Evolutionary conservation across 345 rosid species (phyloP), one percentile per base, ranked within the genome.

Genomic region (Citrus hindsii): DNA sequence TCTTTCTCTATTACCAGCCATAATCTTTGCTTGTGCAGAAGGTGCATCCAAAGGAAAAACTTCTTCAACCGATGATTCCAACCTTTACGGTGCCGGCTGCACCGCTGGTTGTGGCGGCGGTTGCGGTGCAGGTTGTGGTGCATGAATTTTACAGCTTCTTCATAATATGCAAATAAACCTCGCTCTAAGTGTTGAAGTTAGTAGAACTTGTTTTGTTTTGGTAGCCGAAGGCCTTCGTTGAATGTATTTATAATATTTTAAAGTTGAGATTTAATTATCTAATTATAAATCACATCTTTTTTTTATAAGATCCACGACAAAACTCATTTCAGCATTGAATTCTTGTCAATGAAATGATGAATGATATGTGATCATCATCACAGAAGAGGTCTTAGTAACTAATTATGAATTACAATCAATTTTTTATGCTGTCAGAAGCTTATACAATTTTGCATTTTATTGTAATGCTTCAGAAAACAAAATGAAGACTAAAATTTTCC

Each of bases 61-160:
- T n/a, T 58, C 76, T 59, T 77, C 80, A 1, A 78, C 53, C 1
- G 82, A 83, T 16, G 82, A 83, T n/a, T 61, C 88, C 4, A 42
- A 58, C 77, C 6, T 48, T 62, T 79, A 72, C 6, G 90, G 85
- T 6, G 88, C 87, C 4, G 90, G 87, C 28, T 83, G 89, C 56
- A 86, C 80, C 0, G 92, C 83, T 0, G 92, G 76, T 3, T 89
- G 91, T 5, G 86, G 82, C 7, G 85, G 83, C 3, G 86, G 79
- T n/a, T 88, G 87, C 6, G 90, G 93, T 6, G 91, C 85, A 21
- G 85, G 77, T 53, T 85, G 87, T 62, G 91, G 89, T 25, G 89
- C 74, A 70, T 88, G 60, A 85, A 51, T 55, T 62, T 30, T 42
- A 18, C 22, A 28, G 0, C 60, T 63, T 38, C n/a, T 61, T 37